These are phyloP conservation scores for Anthoceros angustus DNA, from an alignment of 225 moss, liverwort and hornwort species.

Conservation along the genomic window DNA sequence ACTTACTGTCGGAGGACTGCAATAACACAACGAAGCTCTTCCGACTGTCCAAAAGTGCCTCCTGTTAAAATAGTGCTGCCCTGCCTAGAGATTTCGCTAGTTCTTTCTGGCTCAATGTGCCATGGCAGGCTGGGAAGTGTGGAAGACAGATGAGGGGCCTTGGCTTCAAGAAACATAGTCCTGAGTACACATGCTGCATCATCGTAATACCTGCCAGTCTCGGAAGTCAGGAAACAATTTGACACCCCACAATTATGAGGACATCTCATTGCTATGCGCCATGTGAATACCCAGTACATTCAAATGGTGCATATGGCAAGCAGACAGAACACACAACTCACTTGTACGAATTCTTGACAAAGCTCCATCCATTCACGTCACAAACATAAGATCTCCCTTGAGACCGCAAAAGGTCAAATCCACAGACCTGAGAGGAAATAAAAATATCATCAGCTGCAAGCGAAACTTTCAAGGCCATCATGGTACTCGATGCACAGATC, in stretches of 20 bases:
- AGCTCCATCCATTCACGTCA: constrained; percentile 99
- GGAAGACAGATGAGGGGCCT: constrained; percentile 74
- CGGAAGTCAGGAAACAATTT: not conserved
- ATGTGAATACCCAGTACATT: not conserved
- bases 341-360: constrained; percentile 98
- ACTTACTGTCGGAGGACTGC: constrained; percentile 95
- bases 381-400: constrained; percentile 99
- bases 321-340: constrained; percentile 14
- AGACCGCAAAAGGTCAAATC: constrained; percentile 94
- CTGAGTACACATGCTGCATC: constrained; percentile 97
- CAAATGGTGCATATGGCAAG: not conserved
- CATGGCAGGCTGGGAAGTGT: constrained; percentile 71
- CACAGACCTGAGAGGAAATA: constrained; percentile 54
- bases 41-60: constrained; percentile 85
- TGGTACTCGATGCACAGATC: constrained; percentile 6
- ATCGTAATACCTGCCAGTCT: constrained; percentile 66
- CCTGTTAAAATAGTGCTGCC: constrained; percentile 42
- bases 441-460: not conserved
- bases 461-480: not conserved
- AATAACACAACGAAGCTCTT: constrained; percentile 97
- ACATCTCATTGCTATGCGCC: not conserved
- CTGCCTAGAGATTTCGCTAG: constrained; percentile 44
- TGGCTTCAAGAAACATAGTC: constrained; percentile 87
- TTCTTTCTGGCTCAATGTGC: constrained; percentile 41
- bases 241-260: not conserved